phyloP scores from a whole-genome alignment of 192 early-diverging fungal genomes.

The Coemansia sp. region DNA sequence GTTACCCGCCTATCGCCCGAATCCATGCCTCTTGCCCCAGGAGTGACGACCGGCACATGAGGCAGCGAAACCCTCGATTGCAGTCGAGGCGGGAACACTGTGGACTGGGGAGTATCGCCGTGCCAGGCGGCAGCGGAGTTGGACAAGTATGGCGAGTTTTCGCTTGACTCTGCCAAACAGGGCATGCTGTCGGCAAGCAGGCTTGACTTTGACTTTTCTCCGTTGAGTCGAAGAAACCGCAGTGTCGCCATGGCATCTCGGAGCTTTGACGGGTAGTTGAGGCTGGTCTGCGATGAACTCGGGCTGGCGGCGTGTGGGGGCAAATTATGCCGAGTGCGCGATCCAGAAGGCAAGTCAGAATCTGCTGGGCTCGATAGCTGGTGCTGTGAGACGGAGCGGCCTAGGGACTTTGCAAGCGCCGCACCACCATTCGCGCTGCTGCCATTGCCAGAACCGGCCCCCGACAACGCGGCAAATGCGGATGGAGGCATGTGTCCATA shows the following conservation, averaged over 20 bases:
- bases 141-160: slow-evolving; percentile 14
- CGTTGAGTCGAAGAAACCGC: slow-evolving; percentile 45
- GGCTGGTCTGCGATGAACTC: slow-evolving; percentile 47
- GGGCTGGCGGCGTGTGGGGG: slow-evolving; percentile 31
- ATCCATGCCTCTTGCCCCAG: background rate
- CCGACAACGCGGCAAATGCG: slow-evolving; percentile 19
- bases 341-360: slow-evolving; percentile 1
- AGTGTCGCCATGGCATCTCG: slow-evolving; percentile 57
- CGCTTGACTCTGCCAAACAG: slow-evolving; percentile 35
- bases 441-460: background rate
- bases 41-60: slow-evolving; percentile 9
- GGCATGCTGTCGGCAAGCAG: slow-evolving; percentile 46
- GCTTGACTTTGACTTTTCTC: slow-evolving; percentile 31
- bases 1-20: slow-evolving; percentile 2
- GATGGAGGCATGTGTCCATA: slow-evolving; percentile 11
- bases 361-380: slow-evolving; percentile 18
- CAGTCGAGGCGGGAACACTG: slow-evolving; percentile 26
- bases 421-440: slow-evolving; percentile 10
- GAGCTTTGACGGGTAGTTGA: slow-evolving; percentile 53
- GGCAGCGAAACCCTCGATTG: slow-evolving; percentile 42
- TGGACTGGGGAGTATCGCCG: slow-evolving; percentile 14
- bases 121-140: background rate
- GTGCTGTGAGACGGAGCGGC: slow-evolving; percentile 52
- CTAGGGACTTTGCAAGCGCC: slow-evolving; percentile 22
- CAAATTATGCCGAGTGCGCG: slow-evolving; percentile 17